Percentiles rank a stretch among this genome's conserved stretches.
Conservation (phyloP, 1,284 basidiomycete species). For the Pascua guehoae region DNA sequence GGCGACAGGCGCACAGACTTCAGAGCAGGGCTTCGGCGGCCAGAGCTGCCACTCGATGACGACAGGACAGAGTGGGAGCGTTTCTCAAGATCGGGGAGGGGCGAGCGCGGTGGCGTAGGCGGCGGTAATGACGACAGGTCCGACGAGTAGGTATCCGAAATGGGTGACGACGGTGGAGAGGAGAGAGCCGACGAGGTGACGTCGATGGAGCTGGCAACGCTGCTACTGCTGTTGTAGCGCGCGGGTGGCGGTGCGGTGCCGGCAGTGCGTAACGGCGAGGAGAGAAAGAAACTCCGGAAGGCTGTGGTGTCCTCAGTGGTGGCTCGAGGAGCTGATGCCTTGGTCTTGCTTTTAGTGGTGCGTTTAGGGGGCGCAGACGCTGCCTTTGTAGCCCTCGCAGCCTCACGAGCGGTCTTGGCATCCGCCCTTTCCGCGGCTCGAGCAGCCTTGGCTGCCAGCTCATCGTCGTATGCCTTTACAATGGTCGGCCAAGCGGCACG, state of each 20-base stretch:
- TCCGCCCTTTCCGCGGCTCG: neutral
- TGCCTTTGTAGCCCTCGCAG: constrained; percentile 1
- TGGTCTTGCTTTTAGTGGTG: neutral
- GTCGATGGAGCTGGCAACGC: neutral
- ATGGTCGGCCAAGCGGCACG: constrained; percentile 32
- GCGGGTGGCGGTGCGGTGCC: neutral
- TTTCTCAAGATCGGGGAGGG: neutral
- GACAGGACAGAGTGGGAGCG: neutral
- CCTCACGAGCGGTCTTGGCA: neutral
- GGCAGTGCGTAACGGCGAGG: neutral
- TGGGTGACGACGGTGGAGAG: too few relatives aligned
- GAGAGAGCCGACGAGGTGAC: too few relatives aligned
- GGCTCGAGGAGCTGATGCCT: neutral
- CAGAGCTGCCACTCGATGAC: neutral
- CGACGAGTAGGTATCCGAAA: too few relatives aligned
- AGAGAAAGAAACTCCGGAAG: neutral
- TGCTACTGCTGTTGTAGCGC: too few relatives aligned
- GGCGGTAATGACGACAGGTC: neutral
- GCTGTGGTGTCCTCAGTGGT: too few relatives aligned
- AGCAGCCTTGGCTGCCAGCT: constrained; percentile 20
- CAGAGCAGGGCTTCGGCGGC: neutral
- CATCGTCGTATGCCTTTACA: constrained; percentile 24
- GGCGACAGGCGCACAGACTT: neutral
- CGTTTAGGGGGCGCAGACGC: neutral
- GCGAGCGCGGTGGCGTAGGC: neutral